Evolutionary conservation across 805 yeast species (phyloP).

Genomic region (Priceomyces castillae): DNA sequence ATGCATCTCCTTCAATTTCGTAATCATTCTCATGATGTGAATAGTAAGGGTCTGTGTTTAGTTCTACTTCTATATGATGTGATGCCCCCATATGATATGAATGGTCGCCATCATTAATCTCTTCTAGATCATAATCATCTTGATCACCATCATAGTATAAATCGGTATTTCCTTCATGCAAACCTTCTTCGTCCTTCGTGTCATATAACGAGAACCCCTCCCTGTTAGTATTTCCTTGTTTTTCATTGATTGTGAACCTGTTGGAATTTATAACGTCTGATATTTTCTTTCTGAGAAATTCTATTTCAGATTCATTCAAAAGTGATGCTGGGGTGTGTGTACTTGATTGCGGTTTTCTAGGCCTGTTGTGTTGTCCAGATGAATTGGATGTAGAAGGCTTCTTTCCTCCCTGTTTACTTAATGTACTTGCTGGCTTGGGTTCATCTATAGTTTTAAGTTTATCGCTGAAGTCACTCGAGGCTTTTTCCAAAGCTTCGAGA

Average conservation of each 20-base stretch:
- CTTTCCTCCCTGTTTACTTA: not conserved
- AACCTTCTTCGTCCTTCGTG: constrained; percentile 39
- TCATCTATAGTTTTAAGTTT: constrained; percentile 2
- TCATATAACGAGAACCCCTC: constrained; percentile 34
- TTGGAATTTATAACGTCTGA: constrained; percentile 20
- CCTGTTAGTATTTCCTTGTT: no score
- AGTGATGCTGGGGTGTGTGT: constrained; percentile 8
- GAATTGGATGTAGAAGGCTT: not conserved
- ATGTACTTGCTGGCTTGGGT: not conserved
- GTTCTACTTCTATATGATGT: constrained; percentile 42
- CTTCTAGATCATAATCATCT: constrained; percentile 38
- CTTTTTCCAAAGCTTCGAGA: constrained; percentile 30
- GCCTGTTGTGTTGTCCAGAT: not conserved
- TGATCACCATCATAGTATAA: constrained; percentile 17
- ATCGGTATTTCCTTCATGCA: constrained; percentile 32
- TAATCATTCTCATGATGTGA: constrained; percentile 20
- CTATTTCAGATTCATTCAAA: constrained; percentile 26
- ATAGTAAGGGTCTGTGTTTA: constrained; percentile 33
- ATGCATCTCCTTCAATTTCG: constrained; percentile 6
- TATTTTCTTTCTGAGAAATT: constrained; percentile 26
- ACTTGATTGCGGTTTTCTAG: not conserved
- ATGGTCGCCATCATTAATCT: not conserved
- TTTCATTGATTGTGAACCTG: constrained; percentile 11
- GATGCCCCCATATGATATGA: constrained; percentile 14
- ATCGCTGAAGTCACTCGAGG: constrained; percentile 17